Conservation (phyloP, 345 rosid genomes). For the Pistacia vera region DNA sequence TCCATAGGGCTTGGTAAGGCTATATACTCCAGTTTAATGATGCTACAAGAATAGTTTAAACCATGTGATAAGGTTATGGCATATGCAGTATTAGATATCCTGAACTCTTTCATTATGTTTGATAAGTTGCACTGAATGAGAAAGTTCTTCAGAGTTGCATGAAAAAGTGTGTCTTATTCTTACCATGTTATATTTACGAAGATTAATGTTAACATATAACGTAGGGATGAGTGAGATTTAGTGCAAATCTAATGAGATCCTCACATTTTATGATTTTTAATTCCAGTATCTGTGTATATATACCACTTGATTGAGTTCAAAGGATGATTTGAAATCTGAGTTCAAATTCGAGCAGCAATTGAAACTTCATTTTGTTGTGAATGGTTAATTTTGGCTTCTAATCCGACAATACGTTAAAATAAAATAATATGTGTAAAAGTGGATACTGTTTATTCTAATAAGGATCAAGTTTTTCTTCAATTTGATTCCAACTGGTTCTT, state of each 20-base stretch:
- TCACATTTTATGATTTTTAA: neutral
- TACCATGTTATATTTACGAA: neutral
- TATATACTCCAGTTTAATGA: neutral
- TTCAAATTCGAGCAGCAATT: neutral
- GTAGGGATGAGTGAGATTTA: neutral
- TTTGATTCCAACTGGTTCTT: neutral
- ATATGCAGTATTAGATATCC: neutral
- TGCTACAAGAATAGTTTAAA: neutral
- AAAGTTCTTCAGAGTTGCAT: neutral
- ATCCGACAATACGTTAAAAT: neutral
- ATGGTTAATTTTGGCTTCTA: neutral
- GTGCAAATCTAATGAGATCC: neutral
- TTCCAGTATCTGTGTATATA: neutral
- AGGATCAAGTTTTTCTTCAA: neutral
- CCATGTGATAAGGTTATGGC: neutral
- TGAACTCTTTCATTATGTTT: neutral
- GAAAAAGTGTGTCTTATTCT: neutral
- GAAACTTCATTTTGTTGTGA: neutral
- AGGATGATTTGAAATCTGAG: neutral
- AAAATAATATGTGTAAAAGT: neutral
- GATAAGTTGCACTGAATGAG: neutral
- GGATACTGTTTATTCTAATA: no score
- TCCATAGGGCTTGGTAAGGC: conserved; percentile 80
- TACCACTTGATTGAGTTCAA: neutral
- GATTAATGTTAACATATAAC: neutral